phyloP scores from a whole-genome alignment of 768 basidiomycete species.

The Cytidiella melzeri region DNA sequence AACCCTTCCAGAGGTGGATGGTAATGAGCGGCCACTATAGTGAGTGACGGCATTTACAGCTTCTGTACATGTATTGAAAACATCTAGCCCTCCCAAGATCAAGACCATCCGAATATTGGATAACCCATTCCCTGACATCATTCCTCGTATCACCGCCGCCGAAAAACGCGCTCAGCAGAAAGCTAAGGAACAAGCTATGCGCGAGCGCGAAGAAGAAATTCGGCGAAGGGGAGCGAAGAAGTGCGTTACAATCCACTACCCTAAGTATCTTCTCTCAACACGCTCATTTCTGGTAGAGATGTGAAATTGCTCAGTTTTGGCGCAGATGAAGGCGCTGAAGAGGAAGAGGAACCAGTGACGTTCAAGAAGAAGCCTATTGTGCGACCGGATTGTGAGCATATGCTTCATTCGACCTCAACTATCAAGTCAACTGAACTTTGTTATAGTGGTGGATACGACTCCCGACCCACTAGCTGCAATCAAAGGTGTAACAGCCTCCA shows the following conservation, averaged over 20 bases:
- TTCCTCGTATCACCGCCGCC: conserved; percentile 92
- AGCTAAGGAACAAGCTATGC: conserved; percentile 69
- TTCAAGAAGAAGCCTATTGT: conserved; percentile 79
- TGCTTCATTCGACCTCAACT: not conserved
- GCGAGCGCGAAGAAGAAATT: conserved; percentile 71
- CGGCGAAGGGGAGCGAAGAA: conserved; percentile 81
- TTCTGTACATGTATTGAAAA: not conserved
- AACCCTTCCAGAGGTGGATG: conserved; percentile 52
- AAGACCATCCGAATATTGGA: conserved; percentile 78
- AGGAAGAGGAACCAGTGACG: conserved; percentile 41
- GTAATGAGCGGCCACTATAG: conserved; percentile 77
- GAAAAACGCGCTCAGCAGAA: conserved; percentile 82
- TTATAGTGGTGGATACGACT: not conserved
- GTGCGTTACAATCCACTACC: conserved; percentile 41
- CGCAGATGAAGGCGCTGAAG: conserved; percentile 56
- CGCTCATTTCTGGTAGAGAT: conserved; percentile 47
- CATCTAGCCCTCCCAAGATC: conserved; percentile 81
- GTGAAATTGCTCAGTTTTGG: conserved; percentile 86
- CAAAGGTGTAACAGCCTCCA: conserved; percentile 5
- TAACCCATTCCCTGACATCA: conserved; percentile 93
- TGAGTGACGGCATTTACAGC: conserved; percentile 30
- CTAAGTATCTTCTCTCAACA: not conserved
- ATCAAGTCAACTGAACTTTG: too few species aligned
- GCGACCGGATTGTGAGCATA: conserved; percentile 72
- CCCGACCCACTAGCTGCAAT: conserved; percentile 19